These are phyloP conservation scores for Cladosporium sp. DNA, from an alignment of 2,329 filamentous ascomycete genomes.

Conservation along the genomic window DNA sequence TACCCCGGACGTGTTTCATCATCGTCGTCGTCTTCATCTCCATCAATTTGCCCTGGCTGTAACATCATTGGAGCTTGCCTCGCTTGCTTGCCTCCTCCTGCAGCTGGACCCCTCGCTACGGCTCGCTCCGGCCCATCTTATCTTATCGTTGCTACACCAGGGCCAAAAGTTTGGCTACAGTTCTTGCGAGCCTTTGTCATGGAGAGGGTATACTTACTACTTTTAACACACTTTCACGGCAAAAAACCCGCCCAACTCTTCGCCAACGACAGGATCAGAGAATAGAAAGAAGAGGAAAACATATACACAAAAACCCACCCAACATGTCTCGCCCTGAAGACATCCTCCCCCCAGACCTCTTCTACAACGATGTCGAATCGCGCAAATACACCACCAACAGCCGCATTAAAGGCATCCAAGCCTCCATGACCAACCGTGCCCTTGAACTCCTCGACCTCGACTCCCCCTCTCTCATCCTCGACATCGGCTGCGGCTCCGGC, in stretches of 20 bases:
- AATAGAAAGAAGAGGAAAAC: background rate
- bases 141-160: slow-evolving; percentile 1
- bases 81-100: no score
- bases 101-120: background rate
- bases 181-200: background rate
- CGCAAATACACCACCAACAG: slow-evolving; percentile 97
- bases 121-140: background rate
- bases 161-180: slow-evolving; percentile 9
- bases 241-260: background rate
- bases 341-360: slow-evolving; percentile 87
- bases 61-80: background rate
- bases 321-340: slow-evolving; percentile 97
- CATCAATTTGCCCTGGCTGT: background rate
- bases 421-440: slow-evolving; percentile 87
- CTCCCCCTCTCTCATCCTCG: slow-evolving; percentile 80
- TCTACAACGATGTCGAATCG: slow-evolving; percentile 93
- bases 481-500: slow-evolving; percentile 93
- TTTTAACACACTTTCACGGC: background rate
- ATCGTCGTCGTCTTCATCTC: no score
- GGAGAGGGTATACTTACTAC: no score
- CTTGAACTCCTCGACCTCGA: slow-evolving; percentile 83
- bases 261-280: no score
- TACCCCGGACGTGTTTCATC: no score
- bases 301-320: slow-evolving; percentile 22
- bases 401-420: slow-evolving; percentile 92